Conservation (phyloP, 129 eudicot genomes). For the Arctium lappa region DNA sequence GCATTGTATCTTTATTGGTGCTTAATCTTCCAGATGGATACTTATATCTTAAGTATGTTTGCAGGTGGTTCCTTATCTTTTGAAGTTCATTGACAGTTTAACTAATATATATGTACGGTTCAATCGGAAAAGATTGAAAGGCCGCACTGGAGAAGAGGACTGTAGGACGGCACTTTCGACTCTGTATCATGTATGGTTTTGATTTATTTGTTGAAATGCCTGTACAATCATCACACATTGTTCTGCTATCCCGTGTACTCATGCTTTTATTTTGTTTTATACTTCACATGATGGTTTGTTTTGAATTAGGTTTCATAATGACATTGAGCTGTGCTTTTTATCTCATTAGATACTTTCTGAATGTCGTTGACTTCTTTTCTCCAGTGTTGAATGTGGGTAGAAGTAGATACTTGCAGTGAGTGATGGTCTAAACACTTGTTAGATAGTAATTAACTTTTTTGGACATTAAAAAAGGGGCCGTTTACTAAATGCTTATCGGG, state of each 20-base stretch:
- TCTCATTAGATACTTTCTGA: background rate
- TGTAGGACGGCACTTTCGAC: slow-evolving; percentile 92
- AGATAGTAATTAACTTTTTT: background rate
- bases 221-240: background rate
- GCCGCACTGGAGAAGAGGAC: slow-evolving; percentile 84
- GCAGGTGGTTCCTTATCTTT: slow-evolving; percentile 85
- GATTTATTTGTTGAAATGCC: background rate
- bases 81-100: slow-evolving; percentile 68
- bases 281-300: background rate
- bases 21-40: background rate
- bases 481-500: no score
- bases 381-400: background rate
- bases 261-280: background rate
- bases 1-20: background rate
- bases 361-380: background rate
- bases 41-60: slow-evolving; percentile 14
- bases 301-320: background rate
- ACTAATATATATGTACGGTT: slow-evolving; percentile 84
- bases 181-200: slow-evolving; percentile 60
- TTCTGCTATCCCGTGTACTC: background rate
- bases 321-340: background rate
- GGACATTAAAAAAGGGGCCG: background rate
- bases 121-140: slow-evolving; percentile 86
- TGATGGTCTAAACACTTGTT: background rate
- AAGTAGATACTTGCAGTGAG: background rate